Conservation (phyloP, 495 filamentous ascomycete genomes). For the Clohesyomyces aquaticus region DNA sequence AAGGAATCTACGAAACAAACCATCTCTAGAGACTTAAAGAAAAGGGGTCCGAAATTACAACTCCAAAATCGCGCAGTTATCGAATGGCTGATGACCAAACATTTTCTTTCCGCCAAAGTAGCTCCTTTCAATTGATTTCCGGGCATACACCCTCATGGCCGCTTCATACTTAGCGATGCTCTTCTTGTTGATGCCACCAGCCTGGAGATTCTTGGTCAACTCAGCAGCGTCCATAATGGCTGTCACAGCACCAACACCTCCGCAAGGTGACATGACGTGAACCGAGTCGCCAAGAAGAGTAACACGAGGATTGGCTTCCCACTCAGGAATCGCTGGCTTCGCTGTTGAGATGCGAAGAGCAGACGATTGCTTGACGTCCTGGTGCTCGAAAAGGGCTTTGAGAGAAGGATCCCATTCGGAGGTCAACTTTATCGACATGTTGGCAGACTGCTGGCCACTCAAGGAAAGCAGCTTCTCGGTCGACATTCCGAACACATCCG, state of each 20-base stretch:
- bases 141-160: conserved; percentile 34
- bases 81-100: conserved; percentile 19
- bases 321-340: conserved; percentile 25
- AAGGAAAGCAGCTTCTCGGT: conserved; percentile 22
- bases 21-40: no score
- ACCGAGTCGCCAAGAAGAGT: conserved; percentile 44
- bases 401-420: conserved; percentile 27
- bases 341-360: conserved; percentile 31
- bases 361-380: conserved; percentile 35
- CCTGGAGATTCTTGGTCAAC: conserved; percentile 16
- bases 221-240: conserved; percentile 38
- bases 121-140: conserved; percentile 18
- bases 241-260: conserved; percentile 41
- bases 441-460: conserved; percentile 14
- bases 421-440: conserved; percentile 24
- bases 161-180: conserved; percentile 33
- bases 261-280: conserved; percentile 42
- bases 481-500: conserved; percentile 22
- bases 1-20: no score
- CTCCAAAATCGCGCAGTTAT: conserved; percentile 21
- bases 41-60: not conserved
- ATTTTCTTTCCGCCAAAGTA: conserved; percentile 23
- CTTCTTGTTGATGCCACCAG: conserved; percentile 24
- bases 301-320: conserved; percentile 22
- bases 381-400: conserved; percentile 34